Conservation (phyloP, 1,284 basidiomycete species). For the Ceratobasidium sp. region DNA sequence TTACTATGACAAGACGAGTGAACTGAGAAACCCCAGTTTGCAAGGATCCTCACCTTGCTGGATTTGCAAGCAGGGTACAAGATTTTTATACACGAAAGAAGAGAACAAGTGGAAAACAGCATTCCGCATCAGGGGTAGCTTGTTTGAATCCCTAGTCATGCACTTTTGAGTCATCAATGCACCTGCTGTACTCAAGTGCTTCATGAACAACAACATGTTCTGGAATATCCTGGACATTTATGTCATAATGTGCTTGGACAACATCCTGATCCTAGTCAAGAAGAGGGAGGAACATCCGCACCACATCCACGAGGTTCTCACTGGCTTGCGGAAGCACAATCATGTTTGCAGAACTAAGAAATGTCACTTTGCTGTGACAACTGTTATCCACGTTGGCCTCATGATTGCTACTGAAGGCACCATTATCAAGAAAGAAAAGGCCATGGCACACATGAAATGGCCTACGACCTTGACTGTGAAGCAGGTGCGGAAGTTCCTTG, state of each 20-base stretch:
- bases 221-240: conserved; percentile 10
- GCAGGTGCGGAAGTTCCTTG: conserved; percentile 48
- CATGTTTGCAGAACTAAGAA: conserved; percentile 45
- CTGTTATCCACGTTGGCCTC: conserved; percentile 19
- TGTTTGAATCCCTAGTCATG: conserved; percentile 52
- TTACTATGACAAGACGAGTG: no score
- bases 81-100: conserved; percentile 9
- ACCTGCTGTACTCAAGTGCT: conserved; percentile 37
- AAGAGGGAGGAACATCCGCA: conserved; percentile 24
- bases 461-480: conserved; percentile 44
- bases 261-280: conserved; percentile 42
- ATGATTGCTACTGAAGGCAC: neutral
- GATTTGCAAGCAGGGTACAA: conserved; percentile 48
- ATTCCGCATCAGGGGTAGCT: conserved; percentile 48
- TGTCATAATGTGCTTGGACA: conserved; percentile 40
- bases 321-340: conserved; percentile 39
- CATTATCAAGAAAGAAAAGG: conserved; percentile 47
- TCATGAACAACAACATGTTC: conserved; percentile 36
- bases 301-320: conserved; percentile 46
- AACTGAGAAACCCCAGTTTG: no score
- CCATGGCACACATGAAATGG: conserved; percentile 47
- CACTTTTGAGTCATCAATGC: conserved; percentile 41
- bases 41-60: conserved; percentile 37
- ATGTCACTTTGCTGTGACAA: conserved; percentile 45
- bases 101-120: conserved; percentile 34